These are phyloP conservation scores for Lipomyces starkeyi DNA, from an alignment of 805 yeast genomes.

Conservation along the genomic window DNA sequence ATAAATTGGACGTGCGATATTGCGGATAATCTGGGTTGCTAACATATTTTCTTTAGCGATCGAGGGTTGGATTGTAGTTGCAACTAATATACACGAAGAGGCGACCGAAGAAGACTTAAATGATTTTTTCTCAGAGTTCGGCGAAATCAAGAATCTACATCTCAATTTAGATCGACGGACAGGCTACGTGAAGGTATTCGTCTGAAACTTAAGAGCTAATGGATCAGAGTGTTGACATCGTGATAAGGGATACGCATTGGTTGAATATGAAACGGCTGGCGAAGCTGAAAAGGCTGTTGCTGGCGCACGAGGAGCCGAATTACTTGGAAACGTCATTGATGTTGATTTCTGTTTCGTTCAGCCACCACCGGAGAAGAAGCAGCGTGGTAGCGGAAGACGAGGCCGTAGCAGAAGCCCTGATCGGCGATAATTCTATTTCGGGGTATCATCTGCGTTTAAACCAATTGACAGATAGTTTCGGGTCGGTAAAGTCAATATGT, in stretches of 20 bases:
- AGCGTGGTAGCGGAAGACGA: conserved; percentile 29
- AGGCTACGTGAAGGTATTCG: conserved; percentile 50
- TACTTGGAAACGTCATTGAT: conserved; percentile 46
- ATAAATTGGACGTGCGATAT: background rate
- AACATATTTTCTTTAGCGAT: conserved; percentile 43
- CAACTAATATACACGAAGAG: conserved; percentile 53
- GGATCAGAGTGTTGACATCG: conserved; percentile 12
- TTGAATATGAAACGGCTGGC: conserved; percentile 47
- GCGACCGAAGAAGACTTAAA: conserved; percentile 53
- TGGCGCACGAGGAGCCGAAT: conserved; percentile 44
- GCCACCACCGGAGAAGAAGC: conserved; percentile 30
- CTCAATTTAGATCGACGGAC: conserved; percentile 53
- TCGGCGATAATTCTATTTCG: conserved; percentile 10
- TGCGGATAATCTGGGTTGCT: background rate
- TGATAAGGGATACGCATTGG: conserved; percentile 49
- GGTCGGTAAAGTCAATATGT: background rate
- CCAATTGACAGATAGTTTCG: background rate
- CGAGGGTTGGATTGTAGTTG: conserved; percentile 54
- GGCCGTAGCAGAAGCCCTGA: conserved; percentile 36
- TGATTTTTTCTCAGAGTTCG: conserved; percentile 53
- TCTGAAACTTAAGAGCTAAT: background rate
- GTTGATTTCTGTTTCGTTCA: conserved; percentile 52
- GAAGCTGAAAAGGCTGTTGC: conserved; percentile 49
- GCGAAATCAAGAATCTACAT: conserved; percentile 49
- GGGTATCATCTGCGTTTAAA: background rate